Evolutionary conservation across 805 yeast genomes (phyloP).

Genomic region (Ogataea nitratoaversa): DNA sequence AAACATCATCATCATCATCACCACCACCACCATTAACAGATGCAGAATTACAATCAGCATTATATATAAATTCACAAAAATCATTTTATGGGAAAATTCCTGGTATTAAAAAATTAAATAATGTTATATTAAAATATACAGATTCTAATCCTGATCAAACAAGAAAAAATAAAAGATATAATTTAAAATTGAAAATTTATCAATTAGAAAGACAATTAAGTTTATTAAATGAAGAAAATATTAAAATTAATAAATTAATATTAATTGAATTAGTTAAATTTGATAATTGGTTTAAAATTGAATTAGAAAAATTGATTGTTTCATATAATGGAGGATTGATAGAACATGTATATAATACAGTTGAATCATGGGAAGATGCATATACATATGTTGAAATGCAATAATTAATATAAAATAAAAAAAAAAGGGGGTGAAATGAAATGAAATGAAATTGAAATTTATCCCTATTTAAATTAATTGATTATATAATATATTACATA

Average conservation of each 20-base stretch:
- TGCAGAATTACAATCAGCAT: conserved; percentile 28
- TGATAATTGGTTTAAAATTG: conserved; percentile 30
- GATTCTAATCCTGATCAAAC: conserved; percentile 34
- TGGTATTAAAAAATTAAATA: conserved; percentile 32
- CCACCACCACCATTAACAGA: conserved; percentile 30
- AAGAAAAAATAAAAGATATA: conserved; percentile 27
- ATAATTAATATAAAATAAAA: not conserved
- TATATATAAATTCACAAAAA: conserved; percentile 26
- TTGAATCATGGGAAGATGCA: conserved; percentile 27
- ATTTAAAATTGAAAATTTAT: conserved; percentile 26
- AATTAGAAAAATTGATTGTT: conserved; percentile 16
- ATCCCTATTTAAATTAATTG: too few species aligned
- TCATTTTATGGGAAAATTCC: conserved; percentile 32
- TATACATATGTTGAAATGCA: conserved; percentile 3
- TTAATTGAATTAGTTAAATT: conserved; percentile 24
- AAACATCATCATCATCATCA: conserved; percentile 28
- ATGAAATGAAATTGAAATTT: too few species aligned
- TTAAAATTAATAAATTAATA: conserved; percentile 21
- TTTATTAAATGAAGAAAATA: conserved; percentile 23
- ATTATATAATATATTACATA: too few species aligned
- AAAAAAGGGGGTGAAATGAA: too few species aligned
- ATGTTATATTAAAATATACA: conserved; percentile 30
- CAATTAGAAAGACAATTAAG: conserved; percentile 30
- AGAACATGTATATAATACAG: conserved; percentile 20
- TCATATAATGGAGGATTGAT: conserved; percentile 21